Conservation (phyloP, 2,329 filamentous ascomycete genomes). For the Amylocarpus encephaloides region DNA sequence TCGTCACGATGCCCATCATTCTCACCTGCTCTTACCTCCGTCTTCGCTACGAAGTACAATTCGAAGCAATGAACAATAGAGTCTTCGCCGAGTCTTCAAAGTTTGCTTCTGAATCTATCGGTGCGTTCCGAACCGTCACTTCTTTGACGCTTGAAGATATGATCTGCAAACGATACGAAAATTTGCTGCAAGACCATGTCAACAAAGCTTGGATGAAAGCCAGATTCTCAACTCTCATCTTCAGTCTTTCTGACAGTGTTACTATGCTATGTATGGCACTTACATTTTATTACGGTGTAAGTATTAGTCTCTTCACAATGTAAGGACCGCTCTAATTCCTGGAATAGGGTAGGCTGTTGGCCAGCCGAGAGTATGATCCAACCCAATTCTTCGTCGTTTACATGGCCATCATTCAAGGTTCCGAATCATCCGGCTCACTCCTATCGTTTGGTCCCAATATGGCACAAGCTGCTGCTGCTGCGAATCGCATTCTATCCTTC, state of each 20-base stretch:
- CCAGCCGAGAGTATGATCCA: constrained; percentile 35
- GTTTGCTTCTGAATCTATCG: constrained; percentile 57
- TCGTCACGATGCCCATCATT: constrained; percentile 48
- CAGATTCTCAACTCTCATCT: constrained; percentile 43
- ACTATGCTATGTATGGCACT: constrained; percentile 52
- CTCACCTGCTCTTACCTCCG: constrained; percentile 40
- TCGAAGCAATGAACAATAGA: constrained; percentile 49
- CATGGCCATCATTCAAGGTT: constrained; percentile 44
- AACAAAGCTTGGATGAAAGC: constrained; percentile 42
- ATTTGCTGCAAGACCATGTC: constrained; percentile 42
- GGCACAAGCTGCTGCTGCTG: constrained; percentile 51
- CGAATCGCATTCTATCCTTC: constrained; percentile 50
- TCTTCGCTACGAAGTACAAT: constrained; percentile 47
- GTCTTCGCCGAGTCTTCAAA: constrained; percentile 56
- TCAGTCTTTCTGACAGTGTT: constrained; percentile 49
- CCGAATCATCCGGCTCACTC: constrained; percentile 47
- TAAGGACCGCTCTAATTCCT: neutral
- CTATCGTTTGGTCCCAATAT: constrained; percentile 48
- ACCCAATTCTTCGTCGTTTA: constrained; percentile 49
- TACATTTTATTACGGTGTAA: constrained; percentile 44
- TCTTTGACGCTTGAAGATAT: constrained; percentile 54
- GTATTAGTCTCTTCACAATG: neutral
- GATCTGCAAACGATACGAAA: constrained; percentile 45
- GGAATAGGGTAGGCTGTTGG: constrained; percentile 38
- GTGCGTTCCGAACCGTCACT: constrained; percentile 55